Evolutionary conservation across 768 basidiomycete species (phyloP), one percentile per base, ranked within the genome.

Genomic region (Podaxis sp.): DNA sequence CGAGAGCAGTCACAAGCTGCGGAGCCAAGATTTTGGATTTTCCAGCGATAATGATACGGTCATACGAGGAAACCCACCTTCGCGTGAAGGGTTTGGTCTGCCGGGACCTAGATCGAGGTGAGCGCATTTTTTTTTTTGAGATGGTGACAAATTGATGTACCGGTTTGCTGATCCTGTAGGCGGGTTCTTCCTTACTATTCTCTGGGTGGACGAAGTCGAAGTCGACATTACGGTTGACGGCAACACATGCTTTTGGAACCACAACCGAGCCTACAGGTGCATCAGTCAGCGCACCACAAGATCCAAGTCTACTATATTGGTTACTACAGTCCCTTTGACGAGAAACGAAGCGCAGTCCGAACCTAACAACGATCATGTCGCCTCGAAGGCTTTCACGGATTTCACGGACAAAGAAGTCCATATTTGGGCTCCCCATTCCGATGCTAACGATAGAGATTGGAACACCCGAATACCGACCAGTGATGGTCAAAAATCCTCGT

Each of bases 321-420:
- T 38, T 48, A 56, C 33, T 51, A 28, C n/a, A 62, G 40, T 49
- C 22, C 39, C 15, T 30, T 33, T 54, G 15, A 15, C 28, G 51
- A 61, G 36, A 52, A 53, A 63, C 30, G 36, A 39, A 55, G 57
- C 53, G 51, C 42, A 51, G 30, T 59, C 42, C 46, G 55, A 72
- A 82, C 83, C 84, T 81, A 68, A 85, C 72, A 52, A 84, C 73
- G 63, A 72, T 72, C 77, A 85, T 78, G 70, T 85, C 84, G 15
- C 92, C 92, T 63, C 73, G 79, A 42, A 92, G 72, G 67, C 87
- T 87, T 73, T 93, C 92, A 64, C 91, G 81, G 26, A 83, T 85
- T 75, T 94, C 92, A 65, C 92, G 84, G 22, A 94, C 83, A 71
- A 93, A 92, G 75, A 93, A 94, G 73, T 94, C 92, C 77, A 87